phyloP scores from a whole-genome alignment of 139 green algal genomes.

The Chlamydomonas urium region DNA sequence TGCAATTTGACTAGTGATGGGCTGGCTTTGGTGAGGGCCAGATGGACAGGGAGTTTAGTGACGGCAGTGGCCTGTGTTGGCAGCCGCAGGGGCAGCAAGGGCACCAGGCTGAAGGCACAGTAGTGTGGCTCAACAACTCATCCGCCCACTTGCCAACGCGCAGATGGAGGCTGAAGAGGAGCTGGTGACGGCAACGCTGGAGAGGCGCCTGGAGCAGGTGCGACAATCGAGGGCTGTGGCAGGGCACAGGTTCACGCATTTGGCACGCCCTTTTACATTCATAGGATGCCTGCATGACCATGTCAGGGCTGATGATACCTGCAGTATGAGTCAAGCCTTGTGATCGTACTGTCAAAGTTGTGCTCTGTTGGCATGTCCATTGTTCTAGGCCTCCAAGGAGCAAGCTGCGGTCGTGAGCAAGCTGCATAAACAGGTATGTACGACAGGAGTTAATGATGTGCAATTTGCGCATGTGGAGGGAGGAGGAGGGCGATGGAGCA shows the following conservation, averaged over 20 bases:
- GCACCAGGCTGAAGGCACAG: too few relatives aligned
- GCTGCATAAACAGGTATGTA: slow-evolving; percentile 5
- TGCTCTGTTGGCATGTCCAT: too few relatives aligned
- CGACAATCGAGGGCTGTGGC: background rate
- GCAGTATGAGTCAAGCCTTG: too few relatives aligned
- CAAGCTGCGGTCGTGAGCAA: slow-evolving; percentile 6
- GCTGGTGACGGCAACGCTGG: slow-evolving; percentile 1
- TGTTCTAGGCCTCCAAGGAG: slow-evolving; percentile 12
- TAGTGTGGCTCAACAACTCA: too few relatives aligned
- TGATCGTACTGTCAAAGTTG: too few relatives aligned
- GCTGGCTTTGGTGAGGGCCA: slow-evolving; percentile 39
- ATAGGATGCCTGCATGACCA: too few relatives aligned
- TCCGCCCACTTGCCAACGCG: too few relatives aligned
- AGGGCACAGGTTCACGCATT: background rate
- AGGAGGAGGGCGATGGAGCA: background rate
- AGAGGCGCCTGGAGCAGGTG: slow-evolving; percentile 6
- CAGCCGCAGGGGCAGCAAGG: too few relatives aligned
- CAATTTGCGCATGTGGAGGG: background rate
- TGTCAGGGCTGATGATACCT: too few relatives aligned
- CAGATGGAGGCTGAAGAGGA: slow-evolving; percentile 18
- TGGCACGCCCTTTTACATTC: too few relatives aligned
- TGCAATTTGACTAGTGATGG: background rate
- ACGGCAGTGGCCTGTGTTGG: background rate
- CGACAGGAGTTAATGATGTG: background rate
- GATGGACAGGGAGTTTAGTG: slow-evolving; percentile 15